Percentiles rank a stretch among this genome's conserved stretches.
These are phyloP conservation scores for Aspergillus ochraceus DNA, from an alignment of 2,329 filamentous ascomycete genomes.

Conservation along the genomic window DNA sequence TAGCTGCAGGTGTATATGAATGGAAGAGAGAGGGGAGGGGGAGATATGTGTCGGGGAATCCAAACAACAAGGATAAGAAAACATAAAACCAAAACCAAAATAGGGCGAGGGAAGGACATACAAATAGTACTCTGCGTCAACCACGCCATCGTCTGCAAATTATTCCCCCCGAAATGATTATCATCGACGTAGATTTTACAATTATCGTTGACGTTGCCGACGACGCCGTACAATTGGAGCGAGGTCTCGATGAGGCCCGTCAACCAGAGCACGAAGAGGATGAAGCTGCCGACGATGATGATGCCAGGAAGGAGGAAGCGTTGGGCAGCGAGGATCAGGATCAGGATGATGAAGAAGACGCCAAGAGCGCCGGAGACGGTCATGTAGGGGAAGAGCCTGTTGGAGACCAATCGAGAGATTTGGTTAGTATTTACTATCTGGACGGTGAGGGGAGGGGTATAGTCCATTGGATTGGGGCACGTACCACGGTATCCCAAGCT, in stretches of 20 bases:
- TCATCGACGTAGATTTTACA: slow-evolving; percentile 59
- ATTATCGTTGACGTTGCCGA: slow-evolving; percentile 58
- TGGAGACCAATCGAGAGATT: neutral
- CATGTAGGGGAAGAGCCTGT: slow-evolving; percentile 65
- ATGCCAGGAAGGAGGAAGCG: slow-evolving; percentile 59
- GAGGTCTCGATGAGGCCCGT: slow-evolving; percentile 63
- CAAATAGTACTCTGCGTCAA: slow-evolving; percentile 64
- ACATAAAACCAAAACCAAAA: neutral
- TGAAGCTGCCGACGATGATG: slow-evolving; percentile 61
- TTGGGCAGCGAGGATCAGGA: slow-evolving; percentile 57
- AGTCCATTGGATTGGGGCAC: slow-evolving; percentile 11
- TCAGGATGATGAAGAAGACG: slow-evolving; percentile 59
- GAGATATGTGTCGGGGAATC: slow-evolving; percentile 8
- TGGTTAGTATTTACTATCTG: neutral
- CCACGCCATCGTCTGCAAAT: slow-evolving; percentile 59
- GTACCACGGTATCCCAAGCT: slow-evolving; percentile 61
- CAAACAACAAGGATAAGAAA: neutral
- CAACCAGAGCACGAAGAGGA: slow-evolving; percentile 62
- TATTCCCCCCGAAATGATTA: slow-evolving; percentile 48
- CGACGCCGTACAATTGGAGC: slow-evolving; percentile 60
- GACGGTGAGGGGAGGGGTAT: neutral
- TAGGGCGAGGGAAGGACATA: slow-evolving; percentile 33
- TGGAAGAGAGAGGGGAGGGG: neutral
- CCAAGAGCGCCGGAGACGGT: slow-evolving; percentile 58
- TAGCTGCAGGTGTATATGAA: neutral